phyloP scores from a whole-genome alignment of 768 basidiomycete species.

The Fomitopsis pulvina region DNA sequence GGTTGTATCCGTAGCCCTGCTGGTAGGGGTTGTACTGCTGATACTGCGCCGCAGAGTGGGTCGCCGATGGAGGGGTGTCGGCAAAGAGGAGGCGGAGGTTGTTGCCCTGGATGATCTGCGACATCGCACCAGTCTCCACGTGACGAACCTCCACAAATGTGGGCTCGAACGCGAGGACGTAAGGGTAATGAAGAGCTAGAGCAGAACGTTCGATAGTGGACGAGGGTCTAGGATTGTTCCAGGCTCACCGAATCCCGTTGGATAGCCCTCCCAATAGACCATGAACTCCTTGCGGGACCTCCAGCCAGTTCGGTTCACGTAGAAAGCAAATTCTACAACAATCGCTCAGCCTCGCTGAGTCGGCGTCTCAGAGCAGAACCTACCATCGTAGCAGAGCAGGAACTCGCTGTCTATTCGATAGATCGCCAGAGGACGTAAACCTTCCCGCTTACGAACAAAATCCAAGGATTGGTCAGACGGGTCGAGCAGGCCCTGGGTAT shows the following conservation, averaged over 20 bases:
- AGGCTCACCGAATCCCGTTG: constrained; percentile 88
- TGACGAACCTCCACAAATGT: constrained; percentile 96
- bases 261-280: constrained; percentile 94
- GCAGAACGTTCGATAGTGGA: background rate
- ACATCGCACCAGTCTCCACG: constrained; percentile 85
- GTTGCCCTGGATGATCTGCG: constrained; percentile 92
- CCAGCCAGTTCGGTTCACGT: constrained; percentile 95
- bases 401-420: constrained; percentile 97
- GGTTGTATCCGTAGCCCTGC: constrained; percentile 23
- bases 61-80: constrained; percentile 84
- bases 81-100: constrained; percentile 89
- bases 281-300: constrained; percentile 87
- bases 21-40: constrained; percentile 30
- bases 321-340: constrained; percentile 91
- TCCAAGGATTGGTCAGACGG: constrained; percentile 87
- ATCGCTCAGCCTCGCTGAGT: background rate
- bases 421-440: constrained; percentile 86
- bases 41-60: constrained; percentile 43
- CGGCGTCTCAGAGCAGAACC: constrained; percentile 19
- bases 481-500: constrained; percentile 94
- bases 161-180: constrained; percentile 93
- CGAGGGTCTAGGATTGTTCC: background rate
- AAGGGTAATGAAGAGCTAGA: constrained; percentile 93
- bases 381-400: constrained; percentile 95
- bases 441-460: constrained; percentile 84